Percentiles rank a stretch among this genome's conserved stretches.
Evolutionary conservation across 2,329 filamentous ascomycete genomes (phyloP).

Genomic region (Lasiodiplodia citricola): DNA sequence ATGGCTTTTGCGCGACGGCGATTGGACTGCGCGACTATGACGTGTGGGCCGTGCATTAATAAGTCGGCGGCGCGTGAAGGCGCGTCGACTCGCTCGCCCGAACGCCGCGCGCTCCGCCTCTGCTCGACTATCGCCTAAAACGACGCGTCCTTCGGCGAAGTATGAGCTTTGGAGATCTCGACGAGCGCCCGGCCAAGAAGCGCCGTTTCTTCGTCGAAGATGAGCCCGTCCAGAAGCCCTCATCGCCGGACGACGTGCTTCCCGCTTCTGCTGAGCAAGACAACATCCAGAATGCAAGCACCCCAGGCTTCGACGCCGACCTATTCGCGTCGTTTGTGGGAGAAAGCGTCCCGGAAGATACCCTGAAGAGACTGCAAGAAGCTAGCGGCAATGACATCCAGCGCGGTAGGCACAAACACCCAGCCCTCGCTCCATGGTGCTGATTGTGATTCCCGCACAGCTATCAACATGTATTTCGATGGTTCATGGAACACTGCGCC

Average conservation of each 20-base stretch:
- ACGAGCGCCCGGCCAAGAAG: constrained; percentile 65
- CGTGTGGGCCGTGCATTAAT: constrained; percentile 28
- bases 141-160: constrained; percentile 21
- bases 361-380: constrained; percentile 55
- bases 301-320: constrained; percentile 58
- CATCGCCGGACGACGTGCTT: constrained; percentile 39
- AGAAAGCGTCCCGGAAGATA: constrained; percentile 51
- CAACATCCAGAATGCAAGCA: constrained; percentile 28
- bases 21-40: constrained; percentile 22
- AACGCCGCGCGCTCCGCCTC: constrained; percentile 5
- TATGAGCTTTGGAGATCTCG: constrained; percentile 50
- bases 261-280: constrained; percentile 26
- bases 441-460: constrained; percentile 35
- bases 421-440: background rate
- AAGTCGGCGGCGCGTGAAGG: constrained; percentile 19
- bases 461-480: constrained; percentile 69
- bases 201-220: constrained; percentile 67
- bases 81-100: constrained; percentile 16
- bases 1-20: constrained; percentile 17
- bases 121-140: constrained; percentile 17
- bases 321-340: constrained; percentile 65
- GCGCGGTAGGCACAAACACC: constrained; percentile 42
- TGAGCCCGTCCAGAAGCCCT: constrained; percentile 33
- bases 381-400: constrained; percentile 61
- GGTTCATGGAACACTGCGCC: constrained; percentile 61